Evolutionary conservation across 345 rosid species (phyloP).

Genomic region (Raphanus raphanistrum): DNA sequence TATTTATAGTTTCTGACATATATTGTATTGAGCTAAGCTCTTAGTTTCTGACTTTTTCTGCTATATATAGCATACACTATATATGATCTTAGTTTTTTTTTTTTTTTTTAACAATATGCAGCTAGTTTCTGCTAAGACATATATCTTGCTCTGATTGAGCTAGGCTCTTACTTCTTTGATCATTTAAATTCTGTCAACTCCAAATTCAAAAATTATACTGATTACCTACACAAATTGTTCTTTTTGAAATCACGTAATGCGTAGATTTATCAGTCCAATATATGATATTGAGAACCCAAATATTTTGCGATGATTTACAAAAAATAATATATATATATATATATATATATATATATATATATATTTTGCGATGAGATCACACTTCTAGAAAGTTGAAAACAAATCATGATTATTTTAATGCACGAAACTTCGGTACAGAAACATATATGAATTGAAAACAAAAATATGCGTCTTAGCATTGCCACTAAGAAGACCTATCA

Average conservation of each 20-base stretch:
- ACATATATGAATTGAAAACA: slow-evolving; percentile 12
- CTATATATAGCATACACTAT: background rate
- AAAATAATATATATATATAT: no score
- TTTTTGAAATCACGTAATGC: slow-evolving; percentile 7
- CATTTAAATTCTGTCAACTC: background rate
- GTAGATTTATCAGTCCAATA: background rate
- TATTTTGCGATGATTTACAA: background rate
- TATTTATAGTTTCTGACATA: background rate
- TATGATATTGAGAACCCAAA: slow-evolving; percentile 4
- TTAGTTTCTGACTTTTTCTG: background rate
- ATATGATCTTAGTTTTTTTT: background rate
- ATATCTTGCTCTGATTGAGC: background rate
- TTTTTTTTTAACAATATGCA: background rate
- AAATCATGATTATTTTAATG: slow-evolving; percentile 21
- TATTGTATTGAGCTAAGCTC: background rate
- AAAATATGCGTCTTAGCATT: slow-evolving; percentile 27
- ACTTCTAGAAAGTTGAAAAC: slow-evolving; percentile 30
- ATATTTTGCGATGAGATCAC: background rate
- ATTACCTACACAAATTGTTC: background rate
- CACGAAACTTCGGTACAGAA: slow-evolving; percentile 17
- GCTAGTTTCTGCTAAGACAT: background rate
- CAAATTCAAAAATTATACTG: background rate
- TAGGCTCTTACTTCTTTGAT: background rate
- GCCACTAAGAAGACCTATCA: slow-evolving; percentile 33
- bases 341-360: no score